Base-by-base conservation (phyloP, 2,329 filamentous ascomycete species). In the Aureobasidium sp. region DNA sequence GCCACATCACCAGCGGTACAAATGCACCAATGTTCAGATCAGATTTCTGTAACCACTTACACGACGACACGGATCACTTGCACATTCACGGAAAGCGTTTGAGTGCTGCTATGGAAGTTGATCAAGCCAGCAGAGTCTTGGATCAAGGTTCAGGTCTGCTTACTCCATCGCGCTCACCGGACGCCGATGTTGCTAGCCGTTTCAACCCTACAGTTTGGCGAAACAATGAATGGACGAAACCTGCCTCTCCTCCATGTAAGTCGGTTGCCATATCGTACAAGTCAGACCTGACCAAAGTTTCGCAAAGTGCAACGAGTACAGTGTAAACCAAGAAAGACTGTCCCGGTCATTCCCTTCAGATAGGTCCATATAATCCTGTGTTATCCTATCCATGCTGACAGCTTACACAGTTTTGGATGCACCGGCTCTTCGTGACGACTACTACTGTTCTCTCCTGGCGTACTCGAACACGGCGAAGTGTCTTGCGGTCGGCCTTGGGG, bases 361-460 rank as follows among this genome's bases (percentile, higher is more conserved):
- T 88, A 79, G 72, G 82, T 77, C 53, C 13, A 26, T 15, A 26
- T 50, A 63, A n/a, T 41, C 15, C 29, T 17, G 9, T 8, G 6
- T 15, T 43, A 34, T n/a, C 32, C 13, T 20, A 39, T 32, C 51
- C 61, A 34, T 60, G 47, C 71, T 81, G 62, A 80, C 69, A 63
- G 17, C 2, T 27, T n/a, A 10, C 65, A 88, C 86, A 76, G 89
- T 97, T 7, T 81, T 99, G 5, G 91, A 97, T 75, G 93, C 93
- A 9, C 92, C 92, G 2, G 84, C 86, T 57, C 79, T 97, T n/a
- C 86, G 91, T 62, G 92, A 97, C 69, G 93, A 99, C 74, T 99
- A 92, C 73, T 99, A 99, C 73, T 97, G 92, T 75, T 94, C 92
- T 0, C 82, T 92, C 2, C 81, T 99, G 60, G 91, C 94, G 10